phyloP scores from a whole-genome alignment of 2,329 filamentous ascomycete genomes.

The Microdochium paspali region DNA sequence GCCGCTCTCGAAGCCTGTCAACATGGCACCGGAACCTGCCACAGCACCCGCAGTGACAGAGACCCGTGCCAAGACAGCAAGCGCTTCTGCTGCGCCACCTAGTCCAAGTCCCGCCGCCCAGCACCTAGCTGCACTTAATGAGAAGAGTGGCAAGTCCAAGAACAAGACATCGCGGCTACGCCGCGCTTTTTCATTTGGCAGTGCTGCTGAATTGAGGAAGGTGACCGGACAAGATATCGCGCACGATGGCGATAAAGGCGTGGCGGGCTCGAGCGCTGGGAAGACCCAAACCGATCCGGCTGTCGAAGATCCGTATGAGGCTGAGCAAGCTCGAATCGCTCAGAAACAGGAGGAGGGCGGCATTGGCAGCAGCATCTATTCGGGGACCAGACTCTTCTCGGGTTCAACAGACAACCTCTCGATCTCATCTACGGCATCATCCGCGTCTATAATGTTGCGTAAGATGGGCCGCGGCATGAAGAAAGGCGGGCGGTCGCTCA shows the following conservation, averaged over 20 bases:
- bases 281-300: constrained; percentile 59
- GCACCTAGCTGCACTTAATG: constrained; percentile 78
- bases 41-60: constrained; percentile 22
- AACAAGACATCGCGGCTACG: constrained; percentile 81
- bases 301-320: constrained; percentile 60
- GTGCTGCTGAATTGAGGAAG: constrained; percentile 79
- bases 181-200: constrained; percentile 93
- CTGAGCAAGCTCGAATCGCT: constrained; percentile 85
- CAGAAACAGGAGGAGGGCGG: constrained; percentile 87
- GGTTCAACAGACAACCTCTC: constrained; percentile 93
- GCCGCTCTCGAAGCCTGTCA: constrained; percentile 63
- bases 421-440: constrained; percentile 82
- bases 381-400: constrained; percentile 73
- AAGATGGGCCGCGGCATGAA: constrained; percentile 99
- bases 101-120: constrained; percentile 64
- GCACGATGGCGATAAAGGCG: constrained; percentile 15
- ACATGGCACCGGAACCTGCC: constrained; percentile 44
- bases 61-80: constrained; percentile 20
- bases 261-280: constrained; percentile 29
- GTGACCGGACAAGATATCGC: constrained; percentile 53
- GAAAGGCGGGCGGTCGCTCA: constrained; percentile 81
- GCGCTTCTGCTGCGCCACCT: constrained; percentile 19
- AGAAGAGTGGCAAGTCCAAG: constrained; percentile 68
- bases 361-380: constrained; percentile 89
- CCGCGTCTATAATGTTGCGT: constrained; percentile 85